phyloP scores from a whole-genome alignment of 139 green algal genomes.

The Picochlorum sp. region DNA sequence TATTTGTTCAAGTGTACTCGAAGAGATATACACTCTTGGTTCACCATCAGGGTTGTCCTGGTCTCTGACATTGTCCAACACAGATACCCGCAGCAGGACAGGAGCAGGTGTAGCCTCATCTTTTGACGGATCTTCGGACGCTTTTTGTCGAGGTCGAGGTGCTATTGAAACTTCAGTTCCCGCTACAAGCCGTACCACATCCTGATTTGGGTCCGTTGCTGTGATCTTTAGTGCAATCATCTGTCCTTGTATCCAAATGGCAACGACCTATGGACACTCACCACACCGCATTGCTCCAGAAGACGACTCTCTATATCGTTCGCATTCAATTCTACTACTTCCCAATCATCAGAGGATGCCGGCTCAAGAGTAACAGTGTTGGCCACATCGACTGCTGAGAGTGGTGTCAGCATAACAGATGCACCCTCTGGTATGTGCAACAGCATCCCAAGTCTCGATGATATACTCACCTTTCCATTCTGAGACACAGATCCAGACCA shows the following conservation, averaged over 20 bases:
- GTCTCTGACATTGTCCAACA: not conserved
- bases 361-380: constrained; percentile 47
- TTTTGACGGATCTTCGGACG: not conserved
- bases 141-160: constrained; percentile 41
- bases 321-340: constrained; percentile 72
- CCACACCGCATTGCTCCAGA: constrained; percentile 57
- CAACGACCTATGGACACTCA: constrained; percentile 47
- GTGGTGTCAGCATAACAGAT: not conserved
- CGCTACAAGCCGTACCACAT: constrained; percentile 42
- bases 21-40: not conserved
- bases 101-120: not conserved
- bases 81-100: not conserved
- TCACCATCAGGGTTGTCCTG: constrained; percentile 10
- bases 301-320: constrained; percentile 66
- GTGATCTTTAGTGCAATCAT: constrained; percentile 31
- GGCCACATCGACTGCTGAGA: constrained; percentile 26
- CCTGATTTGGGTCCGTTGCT: constrained; percentile 5
- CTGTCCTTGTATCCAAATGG: constrained; percentile 49
- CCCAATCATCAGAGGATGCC: constrained; percentile 66
- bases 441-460: constrained; percentile 1
- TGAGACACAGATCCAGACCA: not conserved
- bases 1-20: not conserved
- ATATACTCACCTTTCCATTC: not conserved
- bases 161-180: constrained; percentile 66
- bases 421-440: not conserved